These are phyloP conservation scores for Arthrobotrys pseudoclavata DNA, from an alignment of 2,329 filamentous ascomycete species.

Conservation along the genomic window DNA sequence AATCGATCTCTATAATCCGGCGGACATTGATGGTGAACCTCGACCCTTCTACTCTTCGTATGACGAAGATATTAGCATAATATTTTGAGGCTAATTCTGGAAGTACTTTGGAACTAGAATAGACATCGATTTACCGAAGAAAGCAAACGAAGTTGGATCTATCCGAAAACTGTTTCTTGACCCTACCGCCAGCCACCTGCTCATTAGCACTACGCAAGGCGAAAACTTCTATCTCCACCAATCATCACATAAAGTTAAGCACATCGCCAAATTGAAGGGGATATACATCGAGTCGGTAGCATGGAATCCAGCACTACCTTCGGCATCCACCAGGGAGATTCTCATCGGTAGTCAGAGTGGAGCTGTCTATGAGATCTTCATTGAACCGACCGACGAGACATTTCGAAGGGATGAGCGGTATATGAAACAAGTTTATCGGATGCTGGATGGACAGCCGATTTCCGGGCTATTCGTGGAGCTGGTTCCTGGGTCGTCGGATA, in stretches of 20 bases:
- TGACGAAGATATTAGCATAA: neutral
- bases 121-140: constrained; percentile 98
- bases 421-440: constrained; percentile 83
- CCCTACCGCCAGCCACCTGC: constrained; percentile 92
- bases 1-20: constrained; percentile 92
- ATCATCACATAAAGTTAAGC: constrained; percentile 88
- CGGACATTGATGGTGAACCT: constrained; percentile 86
- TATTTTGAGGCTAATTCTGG: constrained; percentile 26
- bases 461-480: constrained; percentile 88
- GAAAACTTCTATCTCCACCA: constrained; percentile 99
- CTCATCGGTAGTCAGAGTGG: constrained; percentile 92
- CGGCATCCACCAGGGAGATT: constrained; percentile 94
- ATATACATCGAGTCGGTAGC: constrained; percentile 90
- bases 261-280: constrained; percentile 83
- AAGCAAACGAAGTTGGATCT: constrained; percentile 87
- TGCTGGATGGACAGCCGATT: constrained; percentile 80
- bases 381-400: constrained; percentile 94
- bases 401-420: constrained; percentile 96
- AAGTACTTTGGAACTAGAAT: constrained; percentile 58
- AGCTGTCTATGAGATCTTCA: constrained; percentile 93
- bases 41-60: constrained; percentile 17
- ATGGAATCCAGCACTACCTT: constrained; percentile 94
- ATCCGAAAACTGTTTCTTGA: constrained; percentile 98
- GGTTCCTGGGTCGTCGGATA: constrained; percentile 76
- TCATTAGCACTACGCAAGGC: constrained; percentile 89